Evolutionary conservation across 441 rosid genomes (phyloP).

Genomic region (Pelargonium exstipulatum): DNA sequence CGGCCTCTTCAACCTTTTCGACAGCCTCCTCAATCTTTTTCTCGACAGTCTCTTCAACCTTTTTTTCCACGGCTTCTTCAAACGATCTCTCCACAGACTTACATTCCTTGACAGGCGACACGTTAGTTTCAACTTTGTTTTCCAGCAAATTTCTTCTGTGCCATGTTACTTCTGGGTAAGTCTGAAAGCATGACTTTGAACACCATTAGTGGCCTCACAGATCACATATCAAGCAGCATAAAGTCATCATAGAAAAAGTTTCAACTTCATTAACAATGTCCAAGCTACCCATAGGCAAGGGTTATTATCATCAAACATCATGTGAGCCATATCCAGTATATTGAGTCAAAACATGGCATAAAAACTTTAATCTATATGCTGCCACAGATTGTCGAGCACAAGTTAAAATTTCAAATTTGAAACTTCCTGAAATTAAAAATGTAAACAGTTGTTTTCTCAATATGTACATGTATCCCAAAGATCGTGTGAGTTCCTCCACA

Average conservation of each 20-base stretch:
- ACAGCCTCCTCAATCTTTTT: slow-evolving; percentile 54
- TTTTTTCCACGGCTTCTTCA: slow-evolving; percentile 66
- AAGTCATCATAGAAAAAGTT: neutral
- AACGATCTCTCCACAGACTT: slow-evolving; percentile 39
- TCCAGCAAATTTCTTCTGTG: slow-evolving; percentile 62
- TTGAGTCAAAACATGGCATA: neutral
- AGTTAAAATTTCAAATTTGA: too few relatives aligned
- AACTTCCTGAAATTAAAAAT: too few relatives aligned
- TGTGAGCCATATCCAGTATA: slow-evolving; percentile 2
- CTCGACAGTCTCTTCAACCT: slow-evolving; percentile 67
- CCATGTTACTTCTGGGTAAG: slow-evolving; percentile 71
- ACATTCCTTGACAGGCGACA: slow-evolving; percentile 39
- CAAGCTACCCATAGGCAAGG: slow-evolving; percentile 11
- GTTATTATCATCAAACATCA: slow-evolving; percentile 10
- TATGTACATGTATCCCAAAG: too few relatives aligned
- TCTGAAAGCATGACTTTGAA: slow-evolving; percentile 34
- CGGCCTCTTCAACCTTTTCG: too few relatives aligned
- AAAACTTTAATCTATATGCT: too few relatives aligned
- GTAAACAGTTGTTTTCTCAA: too few relatives aligned
- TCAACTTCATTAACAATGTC: neutral
- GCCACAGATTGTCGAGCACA: too few relatives aligned
- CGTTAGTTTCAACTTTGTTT: slow-evolving; percentile 70
- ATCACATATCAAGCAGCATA: slow-evolving; percentile 6
- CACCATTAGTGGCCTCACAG: slow-evolving; percentile 10
- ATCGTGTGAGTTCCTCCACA: slow-evolving; percentile 87